Base-by-base conservation (phyloP, 768 basidiomycete species). In the Hypholoma sublateritium region DNA sequence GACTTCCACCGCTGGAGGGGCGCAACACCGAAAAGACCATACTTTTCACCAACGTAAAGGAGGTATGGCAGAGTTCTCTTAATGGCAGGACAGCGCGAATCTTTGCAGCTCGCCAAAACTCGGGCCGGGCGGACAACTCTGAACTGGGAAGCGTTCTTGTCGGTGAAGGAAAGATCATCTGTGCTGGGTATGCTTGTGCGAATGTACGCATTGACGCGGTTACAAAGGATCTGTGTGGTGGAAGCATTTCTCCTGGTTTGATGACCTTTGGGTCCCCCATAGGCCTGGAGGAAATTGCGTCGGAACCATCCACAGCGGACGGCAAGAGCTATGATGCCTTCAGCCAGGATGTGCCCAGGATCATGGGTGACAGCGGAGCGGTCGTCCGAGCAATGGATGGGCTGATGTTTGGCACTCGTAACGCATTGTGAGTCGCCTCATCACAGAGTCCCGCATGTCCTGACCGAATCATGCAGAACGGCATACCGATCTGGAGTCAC, bases 241-340 rank as follows among this genome's bases (percentile, higher is more conserved):
- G 93, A 5, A 72, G 77, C 1, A 79, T 89, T 48, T 72, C 76
- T 11, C 88, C 92, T 14, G 89, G 89, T 5, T 65, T 93, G 56
- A 78, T 82, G 78, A 70, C 81, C 0, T 79, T 80, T 62, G 93
- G 93, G 2, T 83, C 89, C 16, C 72, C 81, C 19, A 67, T 96
- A 21, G 93, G 93, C 4, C 65, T 92, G 35, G 84, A 84, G 67
- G 93, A 93, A 67, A 94, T 95, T 34, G 70, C 74, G 16, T 73
- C 76, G 22, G 93, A 95, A 67, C 73, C 81, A 21, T 84, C 86
- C 12, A 94, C 88, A 5, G 77, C 77, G 14, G 87, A 87, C 53
- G 86, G 86, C 1, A 71, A 74, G 43, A 79, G 81, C 9, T 80
- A 78, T 39, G 85, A 89, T 61, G 83, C 89, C 37, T 74, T 87